A percentile compares a stretch with the other conserved stretches of the same genome.
Evolutionary conservation across 2,329 filamentous ascomycete genomes (phyloP).

Genomic region (Graphiopsis chlorocephala): DNA sequence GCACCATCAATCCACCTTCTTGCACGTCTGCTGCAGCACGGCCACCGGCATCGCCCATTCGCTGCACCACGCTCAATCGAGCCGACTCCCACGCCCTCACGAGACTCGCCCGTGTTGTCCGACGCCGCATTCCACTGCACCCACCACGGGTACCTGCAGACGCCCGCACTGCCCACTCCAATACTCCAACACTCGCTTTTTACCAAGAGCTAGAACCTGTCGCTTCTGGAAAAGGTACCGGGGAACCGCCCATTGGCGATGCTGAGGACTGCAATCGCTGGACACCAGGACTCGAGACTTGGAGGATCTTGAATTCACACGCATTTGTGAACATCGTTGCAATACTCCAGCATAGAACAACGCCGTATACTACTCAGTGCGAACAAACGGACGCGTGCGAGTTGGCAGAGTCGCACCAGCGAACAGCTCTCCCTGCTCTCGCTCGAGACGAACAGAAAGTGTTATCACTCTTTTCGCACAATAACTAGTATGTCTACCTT

Average conservation of each 20-base stretch:
- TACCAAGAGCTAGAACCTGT: background rate
- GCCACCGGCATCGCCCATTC: constrained; percentile 7
- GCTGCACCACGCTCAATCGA: constrained; percentile 1
- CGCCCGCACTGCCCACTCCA: background rate
- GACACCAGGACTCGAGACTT: constrained; percentile 2
- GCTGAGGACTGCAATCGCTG: constrained; percentile 1
- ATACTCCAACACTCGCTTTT: constrained; percentile 2
- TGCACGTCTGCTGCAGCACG: background rate
- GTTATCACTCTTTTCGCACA: constrained; percentile 3
- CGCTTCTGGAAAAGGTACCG: background rate
- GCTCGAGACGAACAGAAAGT: background rate
- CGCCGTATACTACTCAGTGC: background rate
- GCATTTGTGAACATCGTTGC: background rate
- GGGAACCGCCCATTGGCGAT: constrained; percentile 8
- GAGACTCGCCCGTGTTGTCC: constrained; percentile 12
- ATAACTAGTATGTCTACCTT: constrained; percentile 9
- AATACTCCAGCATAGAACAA: background rate
- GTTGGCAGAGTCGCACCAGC: background rate
- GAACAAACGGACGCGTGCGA: constrained; percentile 5
- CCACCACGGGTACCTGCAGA: constrained; percentile 10
- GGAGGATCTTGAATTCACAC: background rate
- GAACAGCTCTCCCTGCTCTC: background rate
- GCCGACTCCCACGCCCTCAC: constrained; percentile 1
- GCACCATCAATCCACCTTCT: background rate
- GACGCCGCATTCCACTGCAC: constrained; percentile 15